phyloP scores from a whole-genome alignment of 1,139 yeast species.

The Lodderomyces parapsilosis region DNA sequence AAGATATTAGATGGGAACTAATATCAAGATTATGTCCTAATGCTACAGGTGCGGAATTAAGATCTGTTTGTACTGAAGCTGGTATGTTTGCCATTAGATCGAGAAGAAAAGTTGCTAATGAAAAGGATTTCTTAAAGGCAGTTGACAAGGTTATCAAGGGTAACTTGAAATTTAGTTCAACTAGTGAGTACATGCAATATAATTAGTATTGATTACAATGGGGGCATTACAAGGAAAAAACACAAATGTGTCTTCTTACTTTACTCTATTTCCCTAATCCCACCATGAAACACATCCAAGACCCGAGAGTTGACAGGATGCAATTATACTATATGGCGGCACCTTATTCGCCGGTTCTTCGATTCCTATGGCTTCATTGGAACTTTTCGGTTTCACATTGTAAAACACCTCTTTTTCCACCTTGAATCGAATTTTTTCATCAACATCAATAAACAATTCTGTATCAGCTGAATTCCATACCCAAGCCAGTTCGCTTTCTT shows the following conservation, averaged over 20 bases:
- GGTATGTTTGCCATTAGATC: slow-evolving; percentile 99
- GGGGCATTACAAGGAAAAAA: too few species aligned
- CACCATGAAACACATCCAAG: slow-evolving; percentile 98
- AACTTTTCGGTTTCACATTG: slow-evolving; percentile 75
- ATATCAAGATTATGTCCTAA: slow-evolving; percentile 96
- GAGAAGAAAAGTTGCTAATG: slow-evolving; percentile 95
- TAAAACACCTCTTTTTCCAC: slow-evolving; percentile 86
- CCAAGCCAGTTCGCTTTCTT: slow-evolving; percentile 87
- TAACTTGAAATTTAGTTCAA: slow-evolving; percentile 94
- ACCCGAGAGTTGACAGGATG: slow-evolving; percentile 94
- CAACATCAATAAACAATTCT: slow-evolving; percentile 77
- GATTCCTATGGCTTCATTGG: slow-evolving; percentile 44
- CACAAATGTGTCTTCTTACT: too few species aligned
- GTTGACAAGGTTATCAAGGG: slow-evolving; percentile 98
- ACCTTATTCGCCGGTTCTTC: slow-evolving; percentile 33
- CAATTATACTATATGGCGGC: slow-evolving; percentile 81
- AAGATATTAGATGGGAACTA: slow-evolving; percentile 97
- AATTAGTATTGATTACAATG: slow-evolving; percentile 31
- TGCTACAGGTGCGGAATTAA: slow-evolving; percentile 96
- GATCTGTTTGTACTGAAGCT: slow-evolving; percentile 96
- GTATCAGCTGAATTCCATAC: slow-evolving; percentile 80
- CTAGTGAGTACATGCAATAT: slow-evolving; percentile 97
- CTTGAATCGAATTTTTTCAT: slow-evolving; percentile 87
- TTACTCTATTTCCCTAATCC: slow-evolving; percentile 62
- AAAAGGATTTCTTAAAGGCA: slow-evolving; percentile 94